Evolutionary conservation across 768 basidiomycete species (phyloP).

Genomic region (Leccinum ochraceum): DNA sequence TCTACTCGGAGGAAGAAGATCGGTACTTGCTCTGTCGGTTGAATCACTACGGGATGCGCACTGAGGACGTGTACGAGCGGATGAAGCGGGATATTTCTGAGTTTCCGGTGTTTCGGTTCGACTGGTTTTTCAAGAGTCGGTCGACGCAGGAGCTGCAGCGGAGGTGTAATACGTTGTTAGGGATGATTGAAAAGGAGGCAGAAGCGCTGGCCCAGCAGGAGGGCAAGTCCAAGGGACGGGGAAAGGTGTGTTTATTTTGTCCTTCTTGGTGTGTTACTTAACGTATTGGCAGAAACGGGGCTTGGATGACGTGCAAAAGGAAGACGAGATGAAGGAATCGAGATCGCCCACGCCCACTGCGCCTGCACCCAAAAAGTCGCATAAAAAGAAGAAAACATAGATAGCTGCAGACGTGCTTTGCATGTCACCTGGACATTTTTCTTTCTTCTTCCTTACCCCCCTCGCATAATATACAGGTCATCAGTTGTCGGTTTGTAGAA

Average conservation of each 20-base stretch:
- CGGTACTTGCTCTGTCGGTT: slow-evolving; percentile 90
- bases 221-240: slow-evolving; percentile 61
- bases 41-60: slow-evolving; percentile 86
- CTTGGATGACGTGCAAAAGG: slow-evolving; percentile 63
- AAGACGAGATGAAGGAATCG: slow-evolving; percentile 49
- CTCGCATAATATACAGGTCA: neutral
- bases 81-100: slow-evolving; percentile 97
- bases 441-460: neutral
- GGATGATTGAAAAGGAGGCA: slow-evolving; percentile 93
- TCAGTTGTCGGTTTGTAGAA: neutral
- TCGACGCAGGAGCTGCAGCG: slow-evolving; percentile 87
- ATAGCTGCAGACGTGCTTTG: neutral
- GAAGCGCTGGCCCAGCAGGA: slow-evolving; percentile 66
- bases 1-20: slow-evolving; percentile 96
- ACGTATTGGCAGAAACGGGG: slow-evolving; percentile 57
- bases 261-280: neutral
- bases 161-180: slow-evolving; percentile 81
- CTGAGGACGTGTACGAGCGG: slow-evolving; percentile 88
- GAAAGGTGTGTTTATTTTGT: slow-evolving; percentile 52
- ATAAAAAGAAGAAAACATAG: slow-evolving; percentile 72
- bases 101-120: slow-evolving; percentile 96
- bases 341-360: slow-evolving; percentile 61
- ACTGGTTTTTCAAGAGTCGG: slow-evolving; percentile 97
- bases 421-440: neutral
- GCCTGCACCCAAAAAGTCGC: slow-evolving; percentile 54